Conservation (phyloP, 169 alveolate genomes). For the Plasmodium yoelii region DNA sequence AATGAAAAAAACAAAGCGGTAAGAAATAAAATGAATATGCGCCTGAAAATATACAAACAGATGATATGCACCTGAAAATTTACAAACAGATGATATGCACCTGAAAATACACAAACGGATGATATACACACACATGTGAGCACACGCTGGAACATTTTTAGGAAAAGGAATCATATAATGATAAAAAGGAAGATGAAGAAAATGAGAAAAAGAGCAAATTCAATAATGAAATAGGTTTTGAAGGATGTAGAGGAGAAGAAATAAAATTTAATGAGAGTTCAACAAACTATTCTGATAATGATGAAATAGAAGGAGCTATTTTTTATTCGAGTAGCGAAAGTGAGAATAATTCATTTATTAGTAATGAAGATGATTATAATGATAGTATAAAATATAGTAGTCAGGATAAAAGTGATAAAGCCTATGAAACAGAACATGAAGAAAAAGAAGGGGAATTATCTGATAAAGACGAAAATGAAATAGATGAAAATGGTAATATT, state of each 20-base stretch:
- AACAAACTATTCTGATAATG: not conserved
- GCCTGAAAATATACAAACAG: not conserved
- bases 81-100: not conserved
- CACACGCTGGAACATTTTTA: not conserved
- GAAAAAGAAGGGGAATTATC: not conserved
- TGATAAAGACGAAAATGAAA: not conserved
- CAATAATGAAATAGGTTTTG: conserved; percentile 3
- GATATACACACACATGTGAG: not conserved
- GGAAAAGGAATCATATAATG: conserved; percentile 31
- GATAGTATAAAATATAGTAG: not conserved
- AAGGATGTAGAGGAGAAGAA: not conserved
- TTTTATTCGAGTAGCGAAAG: no score
- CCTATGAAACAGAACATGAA: not conserved
- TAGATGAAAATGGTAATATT: conserved; percentile 8
- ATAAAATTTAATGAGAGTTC: not conserved
- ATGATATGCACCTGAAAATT: not conserved
- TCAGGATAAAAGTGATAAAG: no score
- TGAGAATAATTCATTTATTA: not conserved
- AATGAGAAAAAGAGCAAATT: conserved; percentile 20
- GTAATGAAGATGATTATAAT: conserved; percentile 12
- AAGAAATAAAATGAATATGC: not conserved
- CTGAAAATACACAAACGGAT: not conserved
- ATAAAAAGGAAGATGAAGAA: conserved; percentile 32
- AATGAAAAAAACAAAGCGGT: conserved; percentile 26
- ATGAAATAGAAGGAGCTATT: not conserved